phyloP scores from a whole-genome alignment of 2,329 filamentous ascomycete species.

The Trichoderma hamatum region DNA sequence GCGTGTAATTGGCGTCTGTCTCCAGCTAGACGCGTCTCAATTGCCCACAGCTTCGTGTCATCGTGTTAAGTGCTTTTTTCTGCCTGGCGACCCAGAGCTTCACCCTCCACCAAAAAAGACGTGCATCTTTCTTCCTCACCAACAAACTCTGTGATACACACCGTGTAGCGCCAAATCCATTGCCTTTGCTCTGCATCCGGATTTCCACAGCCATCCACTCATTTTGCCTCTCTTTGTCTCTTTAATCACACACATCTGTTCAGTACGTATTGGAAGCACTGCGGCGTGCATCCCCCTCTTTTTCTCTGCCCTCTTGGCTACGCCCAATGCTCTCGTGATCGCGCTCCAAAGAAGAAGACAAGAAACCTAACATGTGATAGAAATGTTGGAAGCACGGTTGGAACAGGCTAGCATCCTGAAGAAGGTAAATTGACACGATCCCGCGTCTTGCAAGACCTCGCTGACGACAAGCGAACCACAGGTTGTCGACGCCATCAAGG shows the following conservation, averaged over 20 bases:
- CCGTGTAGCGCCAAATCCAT: background rate
- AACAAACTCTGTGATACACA: background rate
- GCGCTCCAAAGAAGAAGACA: background rate
- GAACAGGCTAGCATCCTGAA: conserved; percentile 93
- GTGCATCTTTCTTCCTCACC: conserved; percentile 10
- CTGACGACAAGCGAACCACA: conserved; percentile 42
- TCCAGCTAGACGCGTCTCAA: conserved; percentile 27
- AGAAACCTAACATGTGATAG: conserved; percentile 37
- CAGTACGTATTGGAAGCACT: background rate
- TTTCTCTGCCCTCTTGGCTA: background rate
- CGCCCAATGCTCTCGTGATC: background rate
- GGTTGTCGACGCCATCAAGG: conserved; percentile 99
- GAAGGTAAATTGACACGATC: conserved; percentile 64
- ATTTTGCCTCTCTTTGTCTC: background rate
- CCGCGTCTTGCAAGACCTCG: background rate
- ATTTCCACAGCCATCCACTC: background rate
- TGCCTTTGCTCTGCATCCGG: background rate
- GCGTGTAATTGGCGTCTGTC: conserved; percentile 41
- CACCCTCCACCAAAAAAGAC: conserved; percentile 14
- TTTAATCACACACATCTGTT: background rate
- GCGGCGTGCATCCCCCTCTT: conserved; percentile 1
- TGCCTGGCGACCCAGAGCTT: conserved; percentile 22
- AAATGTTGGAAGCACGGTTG: conserved; percentile 94
- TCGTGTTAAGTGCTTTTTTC: conserved; percentile 30
- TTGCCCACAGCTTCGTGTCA: conserved; percentile 16